Evolutionary conservation across 1,284 basidiomycete species (phyloP), one percentile per base, ranked within the genome.

Genomic region (Cryptococcus wingfieldii): DNA sequence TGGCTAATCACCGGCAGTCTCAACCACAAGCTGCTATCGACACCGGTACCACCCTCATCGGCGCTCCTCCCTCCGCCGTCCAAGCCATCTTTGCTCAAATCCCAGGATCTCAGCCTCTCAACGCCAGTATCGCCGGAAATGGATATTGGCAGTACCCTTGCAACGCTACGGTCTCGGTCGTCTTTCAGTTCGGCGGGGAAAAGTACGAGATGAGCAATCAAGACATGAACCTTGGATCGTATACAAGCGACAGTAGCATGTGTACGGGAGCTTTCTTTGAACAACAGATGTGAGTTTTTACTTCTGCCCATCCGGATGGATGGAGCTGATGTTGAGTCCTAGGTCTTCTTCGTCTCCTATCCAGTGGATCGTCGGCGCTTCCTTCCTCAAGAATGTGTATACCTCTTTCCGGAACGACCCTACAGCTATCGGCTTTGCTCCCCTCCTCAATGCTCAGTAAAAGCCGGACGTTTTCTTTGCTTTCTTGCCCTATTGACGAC

Each of bases 251-350:
- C 56, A 64, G 51, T 48, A 64, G 64, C 6, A 75, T 75, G 47
- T 98, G 95, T 71, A 79, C 95, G 46, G 93, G 93, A 49, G 86
- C 89, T 0, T 84, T 98, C 76, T 98, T 97, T 71, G 81, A 80
- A 50, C 78, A 90, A 48, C 71, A 80, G 48, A 79, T 84, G 13
- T 73, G 69, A 31, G 79, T 81, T 8, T 16, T 3, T 28, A 10
- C 8, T 14, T 13, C 14, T 25, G 23, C 3, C 23, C 23, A 23
- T 16, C 27, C 4, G 12, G 5, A 8, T 13, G 8, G 9, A n/a
- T 7, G n/a, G 41, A 23, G 23, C n/a, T 42, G 23, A 42, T 16
- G 31, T 34, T 34, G 14, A 9, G n/a, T 12, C 25, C 8, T 23
- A 59, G 66, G 31, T 58, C 55, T 5, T 51, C 55, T 12, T n/a